Conservation (phyloP, 345 rosid genomes). For the Eucalyptus virginea region DNA sequence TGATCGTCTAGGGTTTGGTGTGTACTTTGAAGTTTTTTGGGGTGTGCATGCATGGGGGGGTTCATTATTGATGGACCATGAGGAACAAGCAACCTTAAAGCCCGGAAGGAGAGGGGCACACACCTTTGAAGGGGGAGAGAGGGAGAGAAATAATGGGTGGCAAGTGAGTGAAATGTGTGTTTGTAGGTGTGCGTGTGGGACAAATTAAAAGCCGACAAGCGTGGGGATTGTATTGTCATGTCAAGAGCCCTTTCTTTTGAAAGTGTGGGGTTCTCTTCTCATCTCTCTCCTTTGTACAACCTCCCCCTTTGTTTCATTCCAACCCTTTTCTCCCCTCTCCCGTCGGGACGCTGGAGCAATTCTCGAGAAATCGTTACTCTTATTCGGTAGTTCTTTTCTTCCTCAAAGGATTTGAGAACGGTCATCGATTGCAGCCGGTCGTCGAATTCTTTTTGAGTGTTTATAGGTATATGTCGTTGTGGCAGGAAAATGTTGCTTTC, state of each 20-base stretch:
- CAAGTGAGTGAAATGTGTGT: neutral
- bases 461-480: neutral
- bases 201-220: conserved; percentile 21
- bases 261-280: neutral
- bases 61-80: neutral
- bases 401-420: neutral
- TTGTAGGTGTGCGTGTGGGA: neutral
- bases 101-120: neutral
- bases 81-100: neutral
- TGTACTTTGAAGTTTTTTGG: neutral
- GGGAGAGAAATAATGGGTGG: neutral
- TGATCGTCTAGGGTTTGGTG: neutral
- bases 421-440: neutral
- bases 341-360: neutral
- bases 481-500: neutral
- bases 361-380: neutral
- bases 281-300: neutral
- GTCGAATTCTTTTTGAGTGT: neutral
- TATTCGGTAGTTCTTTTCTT: neutral
- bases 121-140: neutral
- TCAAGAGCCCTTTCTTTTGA: neutral
- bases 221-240: conserved; percentile 25
- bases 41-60: neutral
- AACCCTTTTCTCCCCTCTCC: neutral
- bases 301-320: neutral